Conservation (phyloP, 2,329 filamentous ascomycete species). For the Microdochium paspali region DNA sequence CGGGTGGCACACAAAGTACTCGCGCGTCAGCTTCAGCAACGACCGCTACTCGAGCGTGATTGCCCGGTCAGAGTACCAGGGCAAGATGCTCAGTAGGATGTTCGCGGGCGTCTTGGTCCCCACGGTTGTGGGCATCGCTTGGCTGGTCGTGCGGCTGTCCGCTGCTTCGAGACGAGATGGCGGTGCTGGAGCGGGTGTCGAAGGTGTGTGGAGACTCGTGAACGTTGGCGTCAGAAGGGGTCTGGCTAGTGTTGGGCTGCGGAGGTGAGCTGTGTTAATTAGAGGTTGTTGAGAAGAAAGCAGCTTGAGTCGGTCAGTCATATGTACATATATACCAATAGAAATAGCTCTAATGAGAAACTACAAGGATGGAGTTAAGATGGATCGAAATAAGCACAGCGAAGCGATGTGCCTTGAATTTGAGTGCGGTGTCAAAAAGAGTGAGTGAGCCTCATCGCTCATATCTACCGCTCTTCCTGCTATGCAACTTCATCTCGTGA, state of each 20-base stretch:
- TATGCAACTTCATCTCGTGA: too few species aligned
- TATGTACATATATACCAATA: too few species aligned
- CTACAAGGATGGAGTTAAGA: too few species aligned
- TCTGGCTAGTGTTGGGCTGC: background rate
- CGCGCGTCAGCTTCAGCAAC: slow-evolving; percentile 86
- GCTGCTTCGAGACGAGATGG: too few species aligned
- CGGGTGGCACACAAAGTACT: slow-evolving; percentile 90
- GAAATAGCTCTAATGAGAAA: too few species aligned
- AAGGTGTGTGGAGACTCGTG: background rate
- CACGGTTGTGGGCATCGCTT: background rate
- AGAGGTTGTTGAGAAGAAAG: background rate
- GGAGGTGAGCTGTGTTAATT: too few species aligned
- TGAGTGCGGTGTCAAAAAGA: too few species aligned
- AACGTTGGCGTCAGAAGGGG: background rate
- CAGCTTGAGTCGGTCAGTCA: too few species aligned
- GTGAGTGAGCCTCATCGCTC: too few species aligned
- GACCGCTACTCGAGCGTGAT: slow-evolving; percentile 82
- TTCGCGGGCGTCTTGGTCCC: background rate
- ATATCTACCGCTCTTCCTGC: too few species aligned
- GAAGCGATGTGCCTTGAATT: too few species aligned
- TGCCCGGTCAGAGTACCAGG: slow-evolving; percentile 58
- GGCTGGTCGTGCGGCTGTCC: background rate
- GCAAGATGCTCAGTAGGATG: slow-evolving; percentile 24
- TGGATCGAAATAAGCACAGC: too few species aligned
- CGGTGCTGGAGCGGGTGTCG: background rate